Conservation (phyloP, 768 basidiomycete species). For the Boletus insuetus region DNA sequence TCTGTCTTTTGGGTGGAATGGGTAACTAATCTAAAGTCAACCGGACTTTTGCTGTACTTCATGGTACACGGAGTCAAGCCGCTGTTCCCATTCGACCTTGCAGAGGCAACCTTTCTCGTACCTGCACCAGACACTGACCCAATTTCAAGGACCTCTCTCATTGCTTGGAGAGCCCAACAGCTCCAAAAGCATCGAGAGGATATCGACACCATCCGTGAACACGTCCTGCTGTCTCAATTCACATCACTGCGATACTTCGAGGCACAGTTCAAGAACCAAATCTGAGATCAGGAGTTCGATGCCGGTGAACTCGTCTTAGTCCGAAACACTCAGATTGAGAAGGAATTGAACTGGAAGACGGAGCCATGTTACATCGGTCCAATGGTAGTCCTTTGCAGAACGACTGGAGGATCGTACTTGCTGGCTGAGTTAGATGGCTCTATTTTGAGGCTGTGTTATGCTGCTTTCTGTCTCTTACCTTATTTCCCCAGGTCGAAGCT, state of each 20-base stretch:
- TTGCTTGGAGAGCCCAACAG: no score
- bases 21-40: no score
- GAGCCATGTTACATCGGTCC: neutral
- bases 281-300: fast-evolving
- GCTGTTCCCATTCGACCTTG: no score
- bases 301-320: neutral
- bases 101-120: no score
- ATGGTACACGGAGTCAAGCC: no score
- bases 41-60: no score
- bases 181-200: neutral
- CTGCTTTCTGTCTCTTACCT: neutral
- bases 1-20: no score
- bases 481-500: neutral
- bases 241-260: neutral
- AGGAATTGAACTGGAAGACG: neutral
- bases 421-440: neutral
- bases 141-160: no score
- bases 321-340: neutral
- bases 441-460: neutral
- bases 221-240: neutral
- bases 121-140: no score
- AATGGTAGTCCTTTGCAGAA: neutral
- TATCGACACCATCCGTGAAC: neutral
- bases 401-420: neutral
- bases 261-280: neutral